phyloP scores from a whole-genome alignment of 768 basidiomycete genomes.

The Lentinula edodes region DNA sequence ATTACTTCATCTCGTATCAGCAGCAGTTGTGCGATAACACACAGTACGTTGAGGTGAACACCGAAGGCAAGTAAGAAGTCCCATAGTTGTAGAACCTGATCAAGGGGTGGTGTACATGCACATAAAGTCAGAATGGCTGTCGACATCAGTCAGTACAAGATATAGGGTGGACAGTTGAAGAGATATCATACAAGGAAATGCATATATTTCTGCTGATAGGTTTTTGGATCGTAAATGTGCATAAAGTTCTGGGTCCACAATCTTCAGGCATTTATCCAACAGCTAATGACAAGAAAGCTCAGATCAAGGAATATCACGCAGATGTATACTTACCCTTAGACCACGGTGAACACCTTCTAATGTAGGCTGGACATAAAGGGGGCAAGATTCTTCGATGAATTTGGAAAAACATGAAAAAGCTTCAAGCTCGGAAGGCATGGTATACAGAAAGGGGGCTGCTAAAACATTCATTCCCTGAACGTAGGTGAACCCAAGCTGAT shows the following conservation, averaged over 20 bases:
- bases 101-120: conserved; percentile 93
- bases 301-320: neutral
- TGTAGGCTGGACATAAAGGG: conserved; percentile 95
- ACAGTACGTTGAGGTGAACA: conserved; percentile 92
- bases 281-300: conserved; percentile 44
- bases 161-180: neutral
- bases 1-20: conserved; percentile 90
- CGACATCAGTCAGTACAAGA: conserved; percentile 1
- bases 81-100: conserved; percentile 93
- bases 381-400: conserved; percentile 93
- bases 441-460: conserved; percentile 95
- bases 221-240: conserved; percentile 82
- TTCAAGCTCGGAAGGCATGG: conserved; percentile 96
- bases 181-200: conserved; percentile 78
- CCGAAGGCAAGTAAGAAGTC: conserved; percentile 97
- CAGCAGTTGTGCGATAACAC: conserved; percentile 92
- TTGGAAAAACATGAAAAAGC: conserved; percentile 96
- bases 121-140: conserved; percentile 90
- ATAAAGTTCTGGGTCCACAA: conserved; percentile 86
- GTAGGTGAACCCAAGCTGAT: conserved; percentile 88
- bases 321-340: conserved; percentile 60
- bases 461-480: conserved; percentile 99
- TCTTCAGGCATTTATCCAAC: conserved; percentile 85
- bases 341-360: conserved; percentile 94
- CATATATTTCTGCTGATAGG: conserved; percentile 92